Conservation (phyloP, 1,139 yeast species). For the Candida sp. region DNA sequence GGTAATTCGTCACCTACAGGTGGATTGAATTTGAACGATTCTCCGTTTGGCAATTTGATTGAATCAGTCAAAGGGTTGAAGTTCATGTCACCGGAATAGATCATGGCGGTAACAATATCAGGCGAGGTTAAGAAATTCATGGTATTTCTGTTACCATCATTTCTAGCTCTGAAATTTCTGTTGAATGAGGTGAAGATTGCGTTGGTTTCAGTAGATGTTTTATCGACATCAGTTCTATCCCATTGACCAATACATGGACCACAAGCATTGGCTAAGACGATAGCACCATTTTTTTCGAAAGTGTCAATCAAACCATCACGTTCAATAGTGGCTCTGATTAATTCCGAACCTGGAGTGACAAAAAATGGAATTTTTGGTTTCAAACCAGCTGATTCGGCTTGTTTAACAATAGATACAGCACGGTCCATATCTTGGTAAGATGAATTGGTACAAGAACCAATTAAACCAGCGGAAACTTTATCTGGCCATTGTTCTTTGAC, state of each 20-base stretch:
- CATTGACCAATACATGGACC: constrained; percentile 99
- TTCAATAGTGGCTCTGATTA: constrained; percentile 94
- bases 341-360: constrained; percentile 99
- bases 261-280: constrained; percentile 94
- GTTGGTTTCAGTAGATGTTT: constrained; percentile 63
- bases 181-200: constrained; percentile 95
- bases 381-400: constrained; percentile 82
- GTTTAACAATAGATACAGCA: constrained; percentile 81
- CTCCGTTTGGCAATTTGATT: constrained; percentile 63
- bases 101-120: constrained; percentile 95
- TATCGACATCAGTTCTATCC: constrained; percentile 75
- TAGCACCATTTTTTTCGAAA: constrained; percentile 83
- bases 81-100: constrained; percentile 84
- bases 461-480: constrained; percentile 81
- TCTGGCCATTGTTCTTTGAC: constrained; percentile 76
- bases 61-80: constrained; percentile 87
- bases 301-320: constrained; percentile 85
- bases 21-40: constrained; percentile 67
- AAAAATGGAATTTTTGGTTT: constrained; percentile 91
- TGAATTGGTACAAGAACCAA: constrained; percentile 97
- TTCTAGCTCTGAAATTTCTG: constrained; percentile 95
- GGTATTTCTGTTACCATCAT: constrained; percentile 96
- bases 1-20: constrained; percentile 90
- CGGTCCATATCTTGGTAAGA: constrained; percentile 98
- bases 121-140: constrained; percentile 97